Evolutionary conservation across 75 land plant genomes (phyloP), one percentile per base, ranked within the genome.

Genomic region (Cunninghamia lanceolata): DNA sequence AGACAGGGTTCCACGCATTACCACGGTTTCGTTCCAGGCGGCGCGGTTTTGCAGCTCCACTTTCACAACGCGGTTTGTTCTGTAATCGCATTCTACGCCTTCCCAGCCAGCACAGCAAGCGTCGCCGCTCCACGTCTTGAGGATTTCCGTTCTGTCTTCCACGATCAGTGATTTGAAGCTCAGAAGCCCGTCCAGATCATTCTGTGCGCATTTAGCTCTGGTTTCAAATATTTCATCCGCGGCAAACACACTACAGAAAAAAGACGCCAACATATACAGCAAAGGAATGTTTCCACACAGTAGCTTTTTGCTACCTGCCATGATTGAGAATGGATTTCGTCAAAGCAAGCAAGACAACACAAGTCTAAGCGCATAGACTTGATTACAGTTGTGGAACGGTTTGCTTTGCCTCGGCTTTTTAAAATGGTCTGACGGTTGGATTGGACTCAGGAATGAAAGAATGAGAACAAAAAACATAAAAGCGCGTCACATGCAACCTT

Each of bases 91-190:
- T 34, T 87, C 70, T 5, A 94, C 83, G 82, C 93, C 95, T 56
- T 93, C 95, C 95, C 95, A 94, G 36, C 80, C 93, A 0, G 90
- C 95, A 80, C 95, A 94, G 82, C 95, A 94, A 63, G 93, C 89
- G 1, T 25, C 76, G 9, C 93, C 93, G 7, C 59, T 71, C 95
- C 95, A 94, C 52, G 95, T 79, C 9, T 90, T 79, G 9, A 94
- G 91, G 36, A 88, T 76, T 0, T 86, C 91, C 3, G 95, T 91
- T 10, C 89, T 91, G 86, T 94, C 95, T 84, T 88, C 81, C 76
- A 86, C 15, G 16, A 94, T 93, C 53, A 85, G 84, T 73, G 91
- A 78, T 84, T 91, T 94, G 91, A 94, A 91, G 79, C 76, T 71
- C 21, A 93, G 86, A 16, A 94, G 93, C 2, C 91, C 90, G 13